These are phyloP conservation scores for Euphorbia lathyris DNA, from an alignment of 345 rosid species.

Conservation along the genomic window DNA sequence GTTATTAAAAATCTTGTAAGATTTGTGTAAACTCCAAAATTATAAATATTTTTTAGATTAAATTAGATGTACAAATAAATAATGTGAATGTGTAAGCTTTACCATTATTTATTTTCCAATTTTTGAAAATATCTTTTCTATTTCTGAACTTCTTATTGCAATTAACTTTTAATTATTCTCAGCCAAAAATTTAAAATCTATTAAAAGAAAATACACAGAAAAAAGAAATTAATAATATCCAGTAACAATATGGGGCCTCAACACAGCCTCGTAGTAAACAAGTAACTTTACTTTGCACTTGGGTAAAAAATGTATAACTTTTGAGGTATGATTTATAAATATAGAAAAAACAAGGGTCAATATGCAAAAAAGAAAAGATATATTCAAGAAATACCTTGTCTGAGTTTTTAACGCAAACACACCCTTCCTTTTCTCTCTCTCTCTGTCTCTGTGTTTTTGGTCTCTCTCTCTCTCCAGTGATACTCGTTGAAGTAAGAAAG, in stretches of 20 bases:
- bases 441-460: constrained; percentile 6
- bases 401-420: constrained; percentile 2
- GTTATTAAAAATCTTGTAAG: too few relatives aligned
- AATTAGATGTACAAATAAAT: too few relatives aligned
- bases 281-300: neutral
- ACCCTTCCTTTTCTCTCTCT: neutral
- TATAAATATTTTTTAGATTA: too few relatives aligned
- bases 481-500: constrained; percentile 11
- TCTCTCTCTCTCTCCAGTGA: neutral
- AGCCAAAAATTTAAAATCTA: neutral
- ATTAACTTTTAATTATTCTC: too few relatives aligned
- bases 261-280: neutral
- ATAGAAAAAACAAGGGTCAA: constrained; percentile 10
- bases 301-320: neutral
- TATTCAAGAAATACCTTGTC: constrained; percentile 4
- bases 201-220: neutral
- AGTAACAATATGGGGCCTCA: too few relatives aligned
- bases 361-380: constrained; percentile 18
- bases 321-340: neutral
- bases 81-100: too few relatives aligned
- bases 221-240: neutral
- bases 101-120: too few relatives aligned
- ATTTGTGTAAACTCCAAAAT: too few relatives aligned
- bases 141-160: too few relatives aligned
- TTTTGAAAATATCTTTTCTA: too few relatives aligned